These are phyloP conservation scores for Malus sieversii DNA, from an alignment of 306 rosid genomes.

Conservation along the genomic window DNA sequence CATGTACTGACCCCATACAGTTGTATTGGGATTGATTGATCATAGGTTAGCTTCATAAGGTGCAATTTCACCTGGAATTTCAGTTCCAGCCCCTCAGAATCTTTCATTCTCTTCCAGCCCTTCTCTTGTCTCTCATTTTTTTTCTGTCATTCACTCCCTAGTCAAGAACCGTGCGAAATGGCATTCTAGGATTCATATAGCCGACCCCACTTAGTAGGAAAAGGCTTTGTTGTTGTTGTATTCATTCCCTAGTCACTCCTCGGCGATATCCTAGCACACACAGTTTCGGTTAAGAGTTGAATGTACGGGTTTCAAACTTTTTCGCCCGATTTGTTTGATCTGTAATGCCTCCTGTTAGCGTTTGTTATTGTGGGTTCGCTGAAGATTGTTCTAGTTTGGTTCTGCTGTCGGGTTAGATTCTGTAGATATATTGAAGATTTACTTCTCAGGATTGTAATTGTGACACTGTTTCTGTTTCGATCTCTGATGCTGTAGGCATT, in stretches of 20 bases:
- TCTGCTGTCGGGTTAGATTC: neutral
- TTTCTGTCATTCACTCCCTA: neutral
- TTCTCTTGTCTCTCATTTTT: neutral
- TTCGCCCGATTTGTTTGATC: neutral
- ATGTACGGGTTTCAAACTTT: neutral
- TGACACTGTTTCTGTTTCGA: neutral
- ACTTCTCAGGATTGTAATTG: neutral
- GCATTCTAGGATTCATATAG: too few species aligned
- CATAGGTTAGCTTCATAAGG: neutral
- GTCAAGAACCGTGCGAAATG: neutral
- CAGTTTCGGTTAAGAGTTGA: neutral
- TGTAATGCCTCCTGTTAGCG: neutral
- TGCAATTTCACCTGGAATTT: neutral
- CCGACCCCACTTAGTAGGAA: too few species aligned
- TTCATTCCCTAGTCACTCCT: neutral
- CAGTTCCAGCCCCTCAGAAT: neutral
- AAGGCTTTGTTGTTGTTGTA: too few species aligned
- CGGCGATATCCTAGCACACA: neutral
- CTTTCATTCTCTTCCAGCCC: neutral
- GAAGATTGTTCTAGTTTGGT: neutral
- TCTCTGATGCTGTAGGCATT: neutral
- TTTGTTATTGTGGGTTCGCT: neutral
- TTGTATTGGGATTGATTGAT: neutral
- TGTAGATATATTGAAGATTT: neutral
- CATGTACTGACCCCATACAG: neutral